phyloP scores from a whole-genome alignment of 2,329 filamentous ascomycete genomes.

The Neonectria sp. region DNA sequence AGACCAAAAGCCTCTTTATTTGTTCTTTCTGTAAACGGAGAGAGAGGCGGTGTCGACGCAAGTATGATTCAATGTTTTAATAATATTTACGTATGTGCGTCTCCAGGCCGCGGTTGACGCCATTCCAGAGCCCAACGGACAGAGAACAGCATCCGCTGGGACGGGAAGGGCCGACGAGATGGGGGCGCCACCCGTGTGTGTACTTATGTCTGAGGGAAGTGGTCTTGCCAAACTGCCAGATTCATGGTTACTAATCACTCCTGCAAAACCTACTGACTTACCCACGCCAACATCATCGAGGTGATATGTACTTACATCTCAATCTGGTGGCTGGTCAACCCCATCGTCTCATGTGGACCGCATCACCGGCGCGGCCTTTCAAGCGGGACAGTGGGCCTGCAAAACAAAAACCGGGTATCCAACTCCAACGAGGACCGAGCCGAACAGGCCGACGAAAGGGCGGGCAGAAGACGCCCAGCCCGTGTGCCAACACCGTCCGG shows the following conservation, averaged over 20 bases:
- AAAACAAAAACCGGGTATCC: background rate
- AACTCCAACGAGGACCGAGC: background rate
- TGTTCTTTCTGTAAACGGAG: background rate
- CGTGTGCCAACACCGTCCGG: background rate
- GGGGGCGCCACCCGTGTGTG: too few species aligned
- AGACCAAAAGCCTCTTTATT: background rate
- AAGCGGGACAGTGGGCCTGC: background rate
- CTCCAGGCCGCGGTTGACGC: slow-evolving; percentile 11
- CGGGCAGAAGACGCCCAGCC: background rate
- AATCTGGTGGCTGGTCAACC: slow-evolving; percentile 25
- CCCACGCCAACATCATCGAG: too few species aligned
- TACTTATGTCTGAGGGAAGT: too few species aligned
- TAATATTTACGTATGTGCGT: slow-evolving; percentile 30
- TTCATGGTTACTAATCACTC: too few species aligned
- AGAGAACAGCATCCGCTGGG: background rate
- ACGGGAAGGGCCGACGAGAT: background rate
- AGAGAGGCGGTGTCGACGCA: background rate
- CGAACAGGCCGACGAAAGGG: too few species aligned
- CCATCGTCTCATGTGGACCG: background rate
- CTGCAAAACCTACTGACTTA: too few species aligned
- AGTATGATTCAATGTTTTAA: too few species aligned
- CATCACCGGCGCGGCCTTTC: background rate
- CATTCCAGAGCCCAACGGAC: slow-evolving; percentile 30
- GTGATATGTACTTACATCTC: background rate
- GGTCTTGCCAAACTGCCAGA: too few species aligned